A percentile compares a stretch with the other conserved stretches of the same genome.
phyloP scores from a whole-genome alignment of 768 basidiomycete genomes.

The Leccinum broughii region DNA sequence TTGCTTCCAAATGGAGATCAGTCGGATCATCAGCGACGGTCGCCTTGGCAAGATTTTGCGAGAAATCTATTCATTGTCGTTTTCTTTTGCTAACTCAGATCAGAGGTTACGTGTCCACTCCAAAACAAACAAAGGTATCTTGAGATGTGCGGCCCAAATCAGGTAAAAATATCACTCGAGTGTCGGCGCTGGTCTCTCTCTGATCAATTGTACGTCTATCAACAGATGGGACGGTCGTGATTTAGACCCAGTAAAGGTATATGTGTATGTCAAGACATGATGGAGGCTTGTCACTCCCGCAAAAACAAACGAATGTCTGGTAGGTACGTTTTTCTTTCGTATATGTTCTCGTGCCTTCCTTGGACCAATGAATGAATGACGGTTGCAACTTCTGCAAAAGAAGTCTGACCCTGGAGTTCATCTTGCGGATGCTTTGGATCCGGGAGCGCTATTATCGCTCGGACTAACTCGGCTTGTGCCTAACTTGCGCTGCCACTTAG shows the following conservation, averaged over 20 bases:
- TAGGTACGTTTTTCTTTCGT: not conserved
- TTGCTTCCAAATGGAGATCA: slow-evolving; percentile 5
- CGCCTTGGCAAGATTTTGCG: slow-evolving; percentile 1
- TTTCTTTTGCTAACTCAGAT: not conserved
- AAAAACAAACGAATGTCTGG: not conserved
- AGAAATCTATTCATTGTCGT: not conserved
- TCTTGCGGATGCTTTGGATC: slow-evolving; percentile 8
- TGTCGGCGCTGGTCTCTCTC: slow-evolving; percentile 1
- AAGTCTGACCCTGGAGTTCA: slow-evolving; percentile 13
- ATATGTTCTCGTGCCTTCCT: slow-evolving; percentile 5
- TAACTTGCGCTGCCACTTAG: not conserved
- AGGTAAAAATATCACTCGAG: not conserved
- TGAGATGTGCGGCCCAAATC: not conserved
- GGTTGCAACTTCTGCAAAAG: slow-evolving; percentile 2
- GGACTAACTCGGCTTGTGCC: slow-evolving; percentile 11
- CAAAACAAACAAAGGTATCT: slow-evolving; percentile 1
- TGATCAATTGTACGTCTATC: slow-evolving; percentile 20
- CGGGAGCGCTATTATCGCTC: slow-evolving; percentile 17
- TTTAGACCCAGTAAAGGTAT: slow-evolving; percentile 4
- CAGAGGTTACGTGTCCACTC: not conserved
- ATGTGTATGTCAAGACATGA: not conserved
- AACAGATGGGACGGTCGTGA: slow-evolving; percentile 14
- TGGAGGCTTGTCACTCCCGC: not conserved
- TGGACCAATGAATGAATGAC: not conserved
- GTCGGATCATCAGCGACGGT: not conserved